Percentiles rank a stretch among this genome's conserved stretches.
Evolutionary conservation across 2,329 filamentous ascomycete genomes (phyloP).

Genomic region (Cladosporium sp.): DNA sequence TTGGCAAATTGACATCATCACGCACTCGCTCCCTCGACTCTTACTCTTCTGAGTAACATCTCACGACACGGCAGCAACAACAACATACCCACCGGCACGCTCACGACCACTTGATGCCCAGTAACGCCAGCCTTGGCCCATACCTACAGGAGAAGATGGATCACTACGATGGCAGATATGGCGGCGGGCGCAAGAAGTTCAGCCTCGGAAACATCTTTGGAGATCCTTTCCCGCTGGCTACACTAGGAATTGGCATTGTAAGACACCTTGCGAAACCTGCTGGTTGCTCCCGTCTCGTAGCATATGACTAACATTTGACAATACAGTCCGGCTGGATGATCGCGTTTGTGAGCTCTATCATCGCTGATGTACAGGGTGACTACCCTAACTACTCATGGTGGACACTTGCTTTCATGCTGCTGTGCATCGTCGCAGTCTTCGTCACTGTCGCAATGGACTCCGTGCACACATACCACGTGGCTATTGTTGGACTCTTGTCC

Average conservation of each 20-base stretch:
- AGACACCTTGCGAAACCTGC: constrained; percentile 33
- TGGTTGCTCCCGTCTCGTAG: constrained; percentile 21
- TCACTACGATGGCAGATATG: constrained; percentile 5
- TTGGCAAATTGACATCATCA: neutral
- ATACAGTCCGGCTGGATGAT: constrained; percentile 89
- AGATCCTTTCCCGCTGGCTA: constrained; percentile 92
- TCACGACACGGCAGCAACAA: constrained; percentile 4
- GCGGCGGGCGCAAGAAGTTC: constrained; percentile 41
- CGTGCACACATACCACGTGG: constrained; percentile 84
- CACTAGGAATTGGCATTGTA: constrained; percentile 86
- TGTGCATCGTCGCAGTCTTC: constrained; percentile 73
- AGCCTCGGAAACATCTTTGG: constrained; percentile 86
- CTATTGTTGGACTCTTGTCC: constrained; percentile 81
- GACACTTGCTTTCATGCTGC: constrained; percentile 79
- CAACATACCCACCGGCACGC: neutral
- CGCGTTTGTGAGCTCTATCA: constrained; percentile 78
- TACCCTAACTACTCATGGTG: constrained; percentile 94
- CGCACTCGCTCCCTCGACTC: neutral
- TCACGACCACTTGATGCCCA: constrained; percentile 13
- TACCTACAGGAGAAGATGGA: constrained; percentile 12
- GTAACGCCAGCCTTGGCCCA: constrained; percentile 11
- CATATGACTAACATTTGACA: constrained; percentile 12
- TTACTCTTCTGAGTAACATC: neutral
- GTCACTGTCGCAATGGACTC: constrained; percentile 81
- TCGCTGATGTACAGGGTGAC: constrained; percentile 55